Evolutionary conservation across 139 green algal genomes (phyloP).

Genomic region (Ettlia oleoabundans): DNA sequence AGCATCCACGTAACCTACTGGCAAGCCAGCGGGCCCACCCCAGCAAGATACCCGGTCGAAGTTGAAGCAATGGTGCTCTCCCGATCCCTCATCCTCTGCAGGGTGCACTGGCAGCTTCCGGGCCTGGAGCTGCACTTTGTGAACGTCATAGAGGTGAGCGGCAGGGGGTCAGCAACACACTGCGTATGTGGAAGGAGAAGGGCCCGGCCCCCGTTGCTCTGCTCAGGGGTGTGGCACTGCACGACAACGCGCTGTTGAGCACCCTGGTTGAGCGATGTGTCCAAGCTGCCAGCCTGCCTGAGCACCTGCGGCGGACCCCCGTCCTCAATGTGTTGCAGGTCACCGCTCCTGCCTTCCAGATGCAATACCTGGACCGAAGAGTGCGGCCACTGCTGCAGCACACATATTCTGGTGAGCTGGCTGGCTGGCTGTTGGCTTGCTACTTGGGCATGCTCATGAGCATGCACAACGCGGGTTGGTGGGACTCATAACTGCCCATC

Average conservation of each 20-base stretch:
- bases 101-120: conserved; percentile 35
- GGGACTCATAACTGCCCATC: too few species aligned
- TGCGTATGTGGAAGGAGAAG: too few species aligned
- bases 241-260: too few species aligned
- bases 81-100: background rate
- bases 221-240: too few species aligned
- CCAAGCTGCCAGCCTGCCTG: background rate
- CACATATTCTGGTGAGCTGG: conserved; percentile 14
- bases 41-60: too few species aligned
- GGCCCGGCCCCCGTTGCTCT: too few species aligned
- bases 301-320: background rate
- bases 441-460: too few species aligned
- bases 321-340: background rate
- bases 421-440: background rate
- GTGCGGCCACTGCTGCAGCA: conserved; percentile 11
- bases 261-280: too few species aligned
- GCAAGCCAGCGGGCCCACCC: too few species aligned
- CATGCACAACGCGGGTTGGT: too few species aligned
- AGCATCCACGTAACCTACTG: too few species aligned
- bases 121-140: conserved; percentile 30
- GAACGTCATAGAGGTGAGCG: conserved; percentile 14
- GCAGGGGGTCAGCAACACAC: background rate
- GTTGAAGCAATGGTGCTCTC: too few species aligned
- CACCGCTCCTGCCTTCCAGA: conserved; percentile 2
- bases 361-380: conserved; percentile 5